A percentile compares a stretch with the other conserved stretches of the same genome.
phyloP scores from a whole-genome alignment of 1,284 basidiomycete species.

The Rhizoctonia solani region DNA sequence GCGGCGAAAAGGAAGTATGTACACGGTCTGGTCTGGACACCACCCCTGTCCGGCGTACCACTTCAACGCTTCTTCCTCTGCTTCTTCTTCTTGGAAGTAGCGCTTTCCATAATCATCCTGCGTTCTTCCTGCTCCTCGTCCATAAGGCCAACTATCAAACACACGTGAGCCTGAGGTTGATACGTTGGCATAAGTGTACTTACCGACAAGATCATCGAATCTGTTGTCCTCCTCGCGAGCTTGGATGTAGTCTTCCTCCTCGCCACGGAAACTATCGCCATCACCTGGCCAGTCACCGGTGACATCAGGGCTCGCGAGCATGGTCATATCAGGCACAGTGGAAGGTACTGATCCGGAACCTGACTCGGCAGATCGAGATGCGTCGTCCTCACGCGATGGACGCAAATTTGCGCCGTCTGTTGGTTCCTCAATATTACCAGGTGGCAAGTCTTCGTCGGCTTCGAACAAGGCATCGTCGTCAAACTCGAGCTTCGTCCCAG shows the following conservation, averaged over 20 bases:
- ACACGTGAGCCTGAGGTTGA: neutral
- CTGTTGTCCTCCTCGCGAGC: constrained; percentile 46
- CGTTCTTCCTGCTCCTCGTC: constrained; percentile 49
- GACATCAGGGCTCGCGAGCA: constrained; percentile 33
- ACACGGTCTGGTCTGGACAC: too few species aligned
- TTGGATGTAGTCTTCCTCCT: constrained; percentile 47
- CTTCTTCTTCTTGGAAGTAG: constrained; percentile 1
- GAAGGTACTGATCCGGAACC: constrained; percentile 41
- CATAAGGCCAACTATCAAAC: constrained; percentile 44
- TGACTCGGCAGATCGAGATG: constrained; percentile 2
- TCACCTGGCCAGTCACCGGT: constrained; percentile 42
- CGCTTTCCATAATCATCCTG: constrained; percentile 28
- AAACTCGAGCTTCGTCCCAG: constrained; percentile 42
- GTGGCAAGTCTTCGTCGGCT: constrained; percentile 23
- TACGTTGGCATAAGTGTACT: neutral
- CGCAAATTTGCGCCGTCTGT: neutral
- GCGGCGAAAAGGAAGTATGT: too few species aligned
- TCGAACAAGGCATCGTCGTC: constrained; percentile 46
- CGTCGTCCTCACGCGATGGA: constrained; percentile 9
- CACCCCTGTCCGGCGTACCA: too few species aligned
- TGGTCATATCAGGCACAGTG: constrained; percentile 40
- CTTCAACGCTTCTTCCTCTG: constrained; percentile 25
- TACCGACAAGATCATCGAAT: constrained; percentile 46
- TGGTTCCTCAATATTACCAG: neutral
- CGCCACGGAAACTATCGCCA: constrained; percentile 36